phyloP scores from a whole-genome alignment of 805 yeast genomes.

The Kluyveromyces aestuarii region DNA sequence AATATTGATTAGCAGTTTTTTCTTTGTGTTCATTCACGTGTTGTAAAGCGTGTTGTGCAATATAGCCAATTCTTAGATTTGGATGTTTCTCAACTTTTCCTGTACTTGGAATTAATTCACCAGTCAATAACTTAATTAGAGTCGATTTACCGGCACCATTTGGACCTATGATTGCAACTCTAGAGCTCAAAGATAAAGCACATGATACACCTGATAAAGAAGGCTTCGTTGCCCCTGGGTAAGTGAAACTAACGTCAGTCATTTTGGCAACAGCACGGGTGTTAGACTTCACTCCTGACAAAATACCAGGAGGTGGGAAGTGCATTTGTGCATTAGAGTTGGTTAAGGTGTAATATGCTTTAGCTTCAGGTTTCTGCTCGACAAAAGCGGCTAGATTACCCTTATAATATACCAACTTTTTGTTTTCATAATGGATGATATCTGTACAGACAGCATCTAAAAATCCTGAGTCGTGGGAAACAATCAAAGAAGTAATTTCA shows the following conservation, averaged over 20 bases:
- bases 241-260: slow-evolving; percentile 74
- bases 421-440: slow-evolving; percentile 91
- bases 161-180: slow-evolving; percentile 95
- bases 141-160: slow-evolving; percentile 99
- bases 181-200: slow-evolving; percentile 88
- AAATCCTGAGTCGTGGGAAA: slow-evolving; percentile 96
- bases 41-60: slow-evolving; percentile 97
- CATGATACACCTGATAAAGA: slow-evolving; percentile 73
- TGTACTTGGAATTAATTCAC: slow-evolving; percentile 73
- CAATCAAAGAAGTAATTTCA: slow-evolving; percentile 88
- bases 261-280: slow-evolving; percentile 90
- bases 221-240: slow-evolving; percentile 85
- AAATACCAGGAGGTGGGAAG: slow-evolving; percentile 96
- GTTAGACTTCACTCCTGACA: slow-evolving; percentile 93
- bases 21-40: slow-evolving; percentile 97
- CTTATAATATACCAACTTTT: slow-evolving; percentile 88
- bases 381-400: slow-evolving; percentile 94
- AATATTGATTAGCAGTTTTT: slow-evolving; percentile 93
- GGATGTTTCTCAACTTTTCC: slow-evolving; percentile 98
- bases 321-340: slow-evolving; percentile 93
- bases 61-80: slow-evolving; percentile 93
- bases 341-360: slow-evolving; percentile 86
- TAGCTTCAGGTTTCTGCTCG: slow-evolving; percentile 89
- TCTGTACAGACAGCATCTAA: slow-evolving; percentile 94
- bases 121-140: slow-evolving; percentile 85